Evolutionary conservation across 2,329 filamentous ascomycete genomes (phyloP).

Genomic region (Emericellopsis atlantica): DNA sequence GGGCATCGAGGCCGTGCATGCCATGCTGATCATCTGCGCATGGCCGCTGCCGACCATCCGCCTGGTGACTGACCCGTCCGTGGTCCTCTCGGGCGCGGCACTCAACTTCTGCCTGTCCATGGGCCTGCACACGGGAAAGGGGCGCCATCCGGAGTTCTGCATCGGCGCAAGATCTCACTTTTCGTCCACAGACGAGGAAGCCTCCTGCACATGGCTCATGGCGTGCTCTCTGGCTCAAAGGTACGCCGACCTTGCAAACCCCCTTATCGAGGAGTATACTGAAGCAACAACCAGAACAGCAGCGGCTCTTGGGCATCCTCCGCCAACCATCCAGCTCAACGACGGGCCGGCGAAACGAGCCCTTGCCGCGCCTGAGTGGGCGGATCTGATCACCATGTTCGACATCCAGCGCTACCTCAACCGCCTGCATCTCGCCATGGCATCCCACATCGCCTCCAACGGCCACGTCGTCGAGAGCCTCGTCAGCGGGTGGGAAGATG

Average conservation of each 20-base stretch:
- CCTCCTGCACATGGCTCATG: conserved; percentile 38
- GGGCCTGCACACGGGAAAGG: conserved; percentile 38
- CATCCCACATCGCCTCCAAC: conserved; percentile 30
- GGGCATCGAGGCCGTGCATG: conserved; percentile 34
- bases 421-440: conserved; percentile 32
- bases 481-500: too few species aligned
- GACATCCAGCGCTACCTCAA: conserved; percentile 39
- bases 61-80: conserved; percentile 36
- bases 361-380: conserved; percentile 25
- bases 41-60: conserved; percentile 39
- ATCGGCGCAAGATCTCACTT: conserved; percentile 28
- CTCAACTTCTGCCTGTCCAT: conserved; percentile 34
- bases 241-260: conserved; percentile 11
- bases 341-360: conserved; percentile 28
- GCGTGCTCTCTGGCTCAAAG: conserved; percentile 39
- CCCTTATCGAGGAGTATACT: conserved; percentile 6
- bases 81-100: conserved; percentile 31
- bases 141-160: conserved; percentile 34
- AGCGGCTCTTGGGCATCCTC: conserved; percentile 30
- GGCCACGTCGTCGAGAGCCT: conserved; percentile 32
- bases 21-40: conserved; percentile 34
- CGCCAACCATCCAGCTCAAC: conserved; percentile 36
- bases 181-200: conserved; percentile 36
- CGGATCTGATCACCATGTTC: conserved; percentile 27
- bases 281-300: conserved; percentile 14